Evolutionary conservation across 2,329 filamentous ascomycete species (phyloP).

Genomic region (Diaporthe citri): DNA sequence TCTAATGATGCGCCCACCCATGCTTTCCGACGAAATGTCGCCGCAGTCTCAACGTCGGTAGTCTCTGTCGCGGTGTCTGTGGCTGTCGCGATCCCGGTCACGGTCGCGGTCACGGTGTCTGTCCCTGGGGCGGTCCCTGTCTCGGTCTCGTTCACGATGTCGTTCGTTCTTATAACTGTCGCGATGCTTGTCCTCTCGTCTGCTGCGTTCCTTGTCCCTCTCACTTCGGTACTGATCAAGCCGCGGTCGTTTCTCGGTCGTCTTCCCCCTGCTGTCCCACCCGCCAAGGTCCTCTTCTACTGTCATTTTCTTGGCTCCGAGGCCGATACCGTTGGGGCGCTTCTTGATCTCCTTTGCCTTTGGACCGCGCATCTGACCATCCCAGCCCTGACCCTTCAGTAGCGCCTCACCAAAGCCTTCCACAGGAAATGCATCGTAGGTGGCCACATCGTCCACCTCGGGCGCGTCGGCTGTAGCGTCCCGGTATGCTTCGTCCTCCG

Average conservation of each 20-base stretch:
- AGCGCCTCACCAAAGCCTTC: constrained; percentile 95
- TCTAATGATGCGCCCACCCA: neutral
- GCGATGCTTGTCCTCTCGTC: constrained; percentile 55
- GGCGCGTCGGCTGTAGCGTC: constrained; percentile 80
- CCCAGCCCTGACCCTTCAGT: constrained; percentile 95
- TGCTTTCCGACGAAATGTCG: neutral
- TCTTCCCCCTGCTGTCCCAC: constrained; percentile 77
- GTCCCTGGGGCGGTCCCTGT: constrained; percentile 41
- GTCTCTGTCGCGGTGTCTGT: constrained; percentile 35
- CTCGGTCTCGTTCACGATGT: constrained; percentile 56
- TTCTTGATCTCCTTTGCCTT: constrained; percentile 76
- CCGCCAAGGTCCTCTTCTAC: constrained; percentile 80
- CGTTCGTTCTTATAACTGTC: constrained; percentile 62
- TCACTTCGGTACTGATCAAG: constrained; percentile 64
- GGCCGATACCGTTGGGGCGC: constrained; percentile 84
- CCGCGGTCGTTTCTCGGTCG: constrained; percentile 54
- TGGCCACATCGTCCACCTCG: constrained; percentile 80
- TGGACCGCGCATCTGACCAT: constrained; percentile 71
- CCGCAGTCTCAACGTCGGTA: constrained; percentile 31
- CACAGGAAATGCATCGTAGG: constrained; percentile 90
- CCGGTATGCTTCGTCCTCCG: constrained; percentile 77
- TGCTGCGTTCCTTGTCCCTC: constrained; percentile 58
- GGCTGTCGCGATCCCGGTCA: constrained; percentile 29
- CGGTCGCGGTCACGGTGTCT: constrained; percentile 31
- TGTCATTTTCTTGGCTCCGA: constrained; percentile 87